Base-by-base conservation (phyloP, 2,329 filamentous ascomycete species). In the Mollisia scopiformis region DNA sequence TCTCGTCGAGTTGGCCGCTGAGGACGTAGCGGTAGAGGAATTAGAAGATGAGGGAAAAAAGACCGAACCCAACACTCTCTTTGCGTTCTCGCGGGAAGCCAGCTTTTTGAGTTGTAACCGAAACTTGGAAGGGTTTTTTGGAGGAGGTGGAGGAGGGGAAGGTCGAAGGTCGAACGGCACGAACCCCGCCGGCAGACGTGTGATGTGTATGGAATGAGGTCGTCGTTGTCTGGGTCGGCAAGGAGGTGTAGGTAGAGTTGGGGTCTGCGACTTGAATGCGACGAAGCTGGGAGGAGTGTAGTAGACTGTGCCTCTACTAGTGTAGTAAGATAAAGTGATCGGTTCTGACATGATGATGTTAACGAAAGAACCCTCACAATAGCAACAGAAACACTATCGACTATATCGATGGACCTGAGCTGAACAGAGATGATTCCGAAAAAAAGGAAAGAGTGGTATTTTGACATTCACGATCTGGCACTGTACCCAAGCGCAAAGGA, bases 131-230 rank as follows among this genome's bases (percentile, higher is more conserved):
- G 69, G 67, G 67, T 71, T 70, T 69, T 71, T 72, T 39, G 68
- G 64, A 67, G 62, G 62, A 64, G 62, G 66, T 61, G 55, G 28
- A 55, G 43, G 66, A 14, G 77, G 67, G 7, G 49, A 37, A 37
- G 68, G 65, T 56, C 67, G 54, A 1, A 72, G 58, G 46, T 79
- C 77, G 61, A 71, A 71, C 2, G 76, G 77, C 3, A 78, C 67
- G 50, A 75, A 79, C 28, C 80, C 72, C 62, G 78, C 46, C 73
- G 78, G 64, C 80, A 83, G 59, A 78, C 79, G 61, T 77, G 71
- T 77, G 61, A 85, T 84, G 71, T 83, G 81, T 62, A 86, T 85
- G 43, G 82, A 83, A 67, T 84, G 82, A 46, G 82, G 82, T 69
- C 82, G 77, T 65, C 81, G 79, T 61, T 74, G 79, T 66, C 82